phyloP scores from a whole-genome alignment of 345 rosid species.

The Laguncularia racemosa region DNA sequence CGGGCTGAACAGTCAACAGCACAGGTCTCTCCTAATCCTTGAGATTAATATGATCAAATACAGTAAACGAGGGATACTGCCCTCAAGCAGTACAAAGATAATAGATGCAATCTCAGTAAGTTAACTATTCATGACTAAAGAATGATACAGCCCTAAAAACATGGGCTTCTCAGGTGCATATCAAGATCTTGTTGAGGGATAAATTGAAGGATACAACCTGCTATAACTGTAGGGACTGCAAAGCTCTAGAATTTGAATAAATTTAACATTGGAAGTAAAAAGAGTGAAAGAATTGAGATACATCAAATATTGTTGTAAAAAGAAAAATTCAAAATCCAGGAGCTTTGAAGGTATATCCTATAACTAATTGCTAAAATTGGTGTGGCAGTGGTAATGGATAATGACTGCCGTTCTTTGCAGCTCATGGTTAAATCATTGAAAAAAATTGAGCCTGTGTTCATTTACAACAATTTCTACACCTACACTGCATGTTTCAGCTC shows the following conservation, averaged over 20 bases:
- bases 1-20: too few relatives aligned
- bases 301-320: slow-evolving; percentile 25
- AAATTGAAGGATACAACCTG: neutral
- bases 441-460: slow-evolving; percentile 24
- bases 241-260: slow-evolving; percentile 21
- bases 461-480: slow-evolving; percentile 24
- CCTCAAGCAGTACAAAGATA: too few relatives aligned
- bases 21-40: too few relatives aligned
- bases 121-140: too few relatives aligned
- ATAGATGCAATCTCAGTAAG: too few relatives aligned
- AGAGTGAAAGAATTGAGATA: slow-evolving; percentile 46
- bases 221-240: neutral
- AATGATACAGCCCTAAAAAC: too few relatives aligned
- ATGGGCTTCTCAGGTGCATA: too few relatives aligned
- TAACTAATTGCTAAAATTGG: slow-evolving; percentile 39
- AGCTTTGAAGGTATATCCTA: slow-evolving; percentile 26
- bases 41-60: too few relatives aligned
- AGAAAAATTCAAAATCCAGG: slow-evolving; percentile 14
- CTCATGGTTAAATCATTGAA: slow-evolving; percentile 31
- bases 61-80: too few relatives aligned
- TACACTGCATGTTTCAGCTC: slow-evolving; percentile 20
- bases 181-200: too few relatives aligned
- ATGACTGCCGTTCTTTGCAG: slow-evolving; percentile 33
- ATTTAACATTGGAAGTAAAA: slow-evolving; percentile 18
- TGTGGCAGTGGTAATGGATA: slow-evolving; percentile 28